Base-by-base conservation (phyloP, 305 asterid species). In the Andrographis paniculata region DNA sequence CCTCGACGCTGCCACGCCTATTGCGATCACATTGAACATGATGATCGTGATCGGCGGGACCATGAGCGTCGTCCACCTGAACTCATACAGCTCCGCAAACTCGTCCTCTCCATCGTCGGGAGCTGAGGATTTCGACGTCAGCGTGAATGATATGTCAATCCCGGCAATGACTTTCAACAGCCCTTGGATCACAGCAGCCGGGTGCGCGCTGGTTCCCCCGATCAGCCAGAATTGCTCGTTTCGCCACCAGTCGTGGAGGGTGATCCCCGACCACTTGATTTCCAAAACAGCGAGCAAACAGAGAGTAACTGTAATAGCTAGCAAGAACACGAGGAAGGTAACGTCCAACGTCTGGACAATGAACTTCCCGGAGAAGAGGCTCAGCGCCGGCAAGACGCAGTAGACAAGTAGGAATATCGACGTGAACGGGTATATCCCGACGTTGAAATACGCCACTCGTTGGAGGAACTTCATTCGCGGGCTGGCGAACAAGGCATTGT, bases 161-260 rank as follows among this genome's bases (percentile, higher is more conserved):
- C 97, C 95, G 11, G 94, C 97, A 7, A 81, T 69, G 13, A 87
- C 95, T 61, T 87, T 87, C 42, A 87, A 52, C 9, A 87, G 54
- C 1, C 97, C 97, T 56, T 87, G 97, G 17, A 87, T 36, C 21
- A 87, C 97, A 4, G 97, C 97, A 0, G 95, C 84, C 0, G 94
- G 94, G 27, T 87, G 97, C 2, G 97, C 95, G 51, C 95, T 87
- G 2, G 97, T 87, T 14, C 97, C 97, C 7, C 94, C 94, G 20
- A 87, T 87, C 58, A 87, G 61, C 97, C 97, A 87, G 58, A 87
- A 87, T 59, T 87, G 97, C 68, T 87, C 97, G 39, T 84, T 87
- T 10, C 97, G 21, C 97, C 95, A 88, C 97, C 97, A 88, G 47
- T 88, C 97, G 18, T 88, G 81, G 33, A 88, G 82, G 0, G 84